These are phyloP conservation scores for Kuraishia hungarica DNA, from an alignment of 805 yeast species.

Conservation along the genomic window DNA sequence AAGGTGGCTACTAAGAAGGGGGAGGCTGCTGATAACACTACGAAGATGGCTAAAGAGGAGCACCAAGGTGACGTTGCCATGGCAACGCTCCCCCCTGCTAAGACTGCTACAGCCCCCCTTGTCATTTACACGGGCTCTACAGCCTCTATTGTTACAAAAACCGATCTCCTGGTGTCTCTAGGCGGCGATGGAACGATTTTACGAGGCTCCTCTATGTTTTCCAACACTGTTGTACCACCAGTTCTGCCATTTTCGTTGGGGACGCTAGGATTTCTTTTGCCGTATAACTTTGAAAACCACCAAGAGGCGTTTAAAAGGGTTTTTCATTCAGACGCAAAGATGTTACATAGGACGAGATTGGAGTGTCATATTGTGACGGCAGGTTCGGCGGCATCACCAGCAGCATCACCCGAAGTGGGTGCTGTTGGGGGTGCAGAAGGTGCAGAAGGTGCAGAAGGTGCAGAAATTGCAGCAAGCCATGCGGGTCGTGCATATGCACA, in stretches of 20 bases:
- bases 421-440: no score
- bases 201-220: slow-evolving; percentile 74
- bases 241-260: slow-evolving; percentile 85
- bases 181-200: slow-evolving; percentile 98
- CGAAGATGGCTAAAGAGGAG: no score
- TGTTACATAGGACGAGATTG: slow-evolving; percentile 67
- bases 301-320: slow-evolving; percentile 55
- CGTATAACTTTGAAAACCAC: slow-evolving; percentile 68
- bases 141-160: slow-evolving; percentile 48
- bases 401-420: no score
- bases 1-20: no score
- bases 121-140: slow-evolving; percentile 50
- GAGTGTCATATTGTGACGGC: slow-evolving; percentile 59
- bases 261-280: slow-evolving; percentile 81
- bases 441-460: no score
- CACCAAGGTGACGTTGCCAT: no score
- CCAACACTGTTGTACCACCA: slow-evolving; percentile 73
- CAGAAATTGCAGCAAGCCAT: no score
- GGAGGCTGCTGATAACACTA: neutral
- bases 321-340: slow-evolving; percentile 59
- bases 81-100: no score
- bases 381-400: no score
- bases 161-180: slow-evolving; percentile 76
- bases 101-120: slow-evolving; percentile 15
- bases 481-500: no score